A percentile compares a stretch with the other conserved stretches of the same genome.
Conservation (phyloP, 164 flowering plant species). For the Euptelea pleiosperma region DNA sequence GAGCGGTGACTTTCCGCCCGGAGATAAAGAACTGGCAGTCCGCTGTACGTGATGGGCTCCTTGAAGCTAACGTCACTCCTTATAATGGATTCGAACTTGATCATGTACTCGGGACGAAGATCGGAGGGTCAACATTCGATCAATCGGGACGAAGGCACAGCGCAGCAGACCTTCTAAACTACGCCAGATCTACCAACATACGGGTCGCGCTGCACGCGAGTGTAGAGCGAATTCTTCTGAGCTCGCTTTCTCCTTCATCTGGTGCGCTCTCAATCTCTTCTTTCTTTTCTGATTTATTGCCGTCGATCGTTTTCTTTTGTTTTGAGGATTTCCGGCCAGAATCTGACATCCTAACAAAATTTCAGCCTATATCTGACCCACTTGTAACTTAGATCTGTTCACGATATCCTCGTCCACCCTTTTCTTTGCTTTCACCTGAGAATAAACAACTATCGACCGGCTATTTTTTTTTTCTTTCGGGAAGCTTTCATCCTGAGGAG, state of each 20-base stretch:
- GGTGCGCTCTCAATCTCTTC: background rate
- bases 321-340: background rate
- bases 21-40: conserved; percentile 70
- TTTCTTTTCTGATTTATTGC: background rate
- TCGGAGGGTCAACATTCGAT: conserved; percentile 81
- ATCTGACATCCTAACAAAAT: background rate
- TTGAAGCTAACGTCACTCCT: conserved; percentile 65
- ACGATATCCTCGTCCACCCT: too few species aligned
- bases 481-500: too few species aligned
- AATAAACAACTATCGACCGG: too few species aligned
- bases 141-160: conserved; percentile 52
- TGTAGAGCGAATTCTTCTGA: conserved; percentile 61
- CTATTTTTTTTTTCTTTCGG: too few species aligned
- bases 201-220: conserved; percentile 56
- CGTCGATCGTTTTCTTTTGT: background rate
- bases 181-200: conserved; percentile 43
- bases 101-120: conserved; percentile 67
- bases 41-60: conserved; percentile 56
- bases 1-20: conserved; percentile 56
- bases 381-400: too few species aligned
- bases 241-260: background rate
- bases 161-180: conserved; percentile 63
- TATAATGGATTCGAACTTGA: conserved; percentile 60
- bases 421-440: too few species aligned
- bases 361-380: too few species aligned